These are phyloP conservation scores for Ophiostoma novo-ulmi DNA, from an alignment of 2,329 filamentous ascomycete genomes.

Conservation along the genomic window DNA sequence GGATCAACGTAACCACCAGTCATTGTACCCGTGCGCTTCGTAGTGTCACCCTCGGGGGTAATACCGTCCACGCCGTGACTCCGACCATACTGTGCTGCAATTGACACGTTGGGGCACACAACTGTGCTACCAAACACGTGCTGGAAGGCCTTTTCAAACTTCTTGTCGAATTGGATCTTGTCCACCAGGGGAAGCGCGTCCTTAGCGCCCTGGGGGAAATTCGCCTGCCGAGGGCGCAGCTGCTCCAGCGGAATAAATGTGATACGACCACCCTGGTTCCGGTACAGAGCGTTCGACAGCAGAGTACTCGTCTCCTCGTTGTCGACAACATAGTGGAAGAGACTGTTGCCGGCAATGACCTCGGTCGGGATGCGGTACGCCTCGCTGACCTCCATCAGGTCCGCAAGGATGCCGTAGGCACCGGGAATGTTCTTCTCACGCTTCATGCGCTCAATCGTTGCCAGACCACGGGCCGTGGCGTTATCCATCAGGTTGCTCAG, in stretches of 20 bases:
- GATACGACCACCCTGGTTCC: constrained; percentile 74
- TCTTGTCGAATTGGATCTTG: constrained; percentile 72
- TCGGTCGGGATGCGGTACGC: constrained; percentile 85
- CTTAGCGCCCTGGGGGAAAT: constrained; percentile 70
- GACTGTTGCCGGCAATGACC: constrained; percentile 82
- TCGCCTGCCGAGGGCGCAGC: constrained; percentile 63
- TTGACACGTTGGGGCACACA: constrained; percentile 81
- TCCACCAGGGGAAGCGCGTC: constrained; percentile 83
- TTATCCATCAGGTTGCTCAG: constrained; percentile 84
- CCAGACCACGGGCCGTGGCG: constrained; percentile 77
- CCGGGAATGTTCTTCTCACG: constrained; percentile 73
- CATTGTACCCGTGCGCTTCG: constrained; percentile 90
- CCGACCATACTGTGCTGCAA: constrained; percentile 85
- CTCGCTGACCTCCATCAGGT: constrained; percentile 82
- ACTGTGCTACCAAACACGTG: constrained; percentile 96
- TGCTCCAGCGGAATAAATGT: constrained; percentile 93
- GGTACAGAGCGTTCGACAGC: constrained; percentile 73
- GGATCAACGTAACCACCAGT: constrained; percentile 92
- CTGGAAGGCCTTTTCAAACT: constrained; percentile 79
- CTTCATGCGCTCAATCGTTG: constrained; percentile 79
- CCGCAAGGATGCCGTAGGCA: constrained; percentile 86
- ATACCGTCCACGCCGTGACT: constrained; percentile 90
- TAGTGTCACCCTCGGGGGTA: constrained; percentile 88
- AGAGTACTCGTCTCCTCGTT: constrained; percentile 80
- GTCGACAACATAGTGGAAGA: constrained; percentile 96